Percentiles rank a stretch among this genome's conserved stretches.
These are phyloP conservation scores for Beauveria caledonica DNA, from an alignment of 2,329 filamentous ascomycete genomes.

Conservation along the genomic window DNA sequence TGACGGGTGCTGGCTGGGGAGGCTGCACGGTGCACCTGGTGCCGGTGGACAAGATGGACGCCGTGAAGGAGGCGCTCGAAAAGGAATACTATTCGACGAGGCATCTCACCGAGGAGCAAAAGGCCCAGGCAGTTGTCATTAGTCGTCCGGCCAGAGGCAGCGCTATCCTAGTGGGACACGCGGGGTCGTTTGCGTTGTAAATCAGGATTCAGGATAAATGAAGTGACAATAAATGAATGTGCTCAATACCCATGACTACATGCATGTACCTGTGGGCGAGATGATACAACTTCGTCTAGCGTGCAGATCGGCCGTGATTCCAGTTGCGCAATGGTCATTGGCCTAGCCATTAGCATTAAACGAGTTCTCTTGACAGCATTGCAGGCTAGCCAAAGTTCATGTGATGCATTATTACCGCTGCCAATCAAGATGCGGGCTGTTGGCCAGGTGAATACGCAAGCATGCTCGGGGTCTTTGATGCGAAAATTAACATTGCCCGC, in stretches of 20 bases:
- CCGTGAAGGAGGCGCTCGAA: conserved; percentile 68
- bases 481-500: background rate
- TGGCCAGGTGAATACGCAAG: background rate
- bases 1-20: conserved; percentile 95
- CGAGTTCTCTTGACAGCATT: background rate
- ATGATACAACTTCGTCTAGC: background rate
- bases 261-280: background rate
- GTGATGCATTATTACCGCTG: background rate
- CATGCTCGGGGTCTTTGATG: background rate
- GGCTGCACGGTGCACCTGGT: conserved; percentile 93
- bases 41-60: conserved; percentile 70
- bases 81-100: conserved; percentile 73
- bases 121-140: conserved; percentile 74
- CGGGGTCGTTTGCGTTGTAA: conserved; percentile 25
- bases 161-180: conserved; percentile 21
- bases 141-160: conserved; percentile 77
- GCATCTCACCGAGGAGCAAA: conserved; percentile 58
- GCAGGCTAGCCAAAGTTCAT: background rate
- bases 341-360: background rate
- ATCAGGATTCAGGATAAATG: background rate
- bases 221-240: background rate
- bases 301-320: background rate
- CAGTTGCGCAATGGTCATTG: background rate
- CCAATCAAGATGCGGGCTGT: background rate
- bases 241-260: background rate